Percentiles rank a stretch among this genome's conserved stretches.
These are phyloP conservation scores for Tolypocladium tropicale DNA, from an alignment of 2,329 filamentous ascomycete species.

Conservation along the genomic window DNA sequence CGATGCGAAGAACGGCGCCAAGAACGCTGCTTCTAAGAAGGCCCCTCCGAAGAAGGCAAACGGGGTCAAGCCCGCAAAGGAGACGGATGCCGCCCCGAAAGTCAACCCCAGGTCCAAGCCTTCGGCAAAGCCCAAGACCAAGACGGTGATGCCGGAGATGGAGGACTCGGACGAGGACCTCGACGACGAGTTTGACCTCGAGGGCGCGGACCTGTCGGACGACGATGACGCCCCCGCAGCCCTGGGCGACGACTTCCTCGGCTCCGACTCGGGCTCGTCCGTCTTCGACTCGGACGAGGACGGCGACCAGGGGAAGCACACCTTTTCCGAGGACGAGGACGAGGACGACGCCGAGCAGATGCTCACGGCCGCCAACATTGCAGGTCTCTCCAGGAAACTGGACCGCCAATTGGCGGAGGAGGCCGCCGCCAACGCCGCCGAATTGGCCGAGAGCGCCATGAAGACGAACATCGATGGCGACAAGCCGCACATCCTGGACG, in stretches of 20 bases:
- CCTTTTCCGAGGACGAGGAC: constrained; percentile 94
- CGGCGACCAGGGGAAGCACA: constrained; percentile 38
- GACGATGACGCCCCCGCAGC: constrained; percentile 22
- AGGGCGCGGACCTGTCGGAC: constrained; percentile 29
- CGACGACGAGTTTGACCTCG: constrained; percentile 30
- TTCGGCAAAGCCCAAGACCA: constrained; percentile 13
- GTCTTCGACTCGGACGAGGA: constrained; percentile 64
- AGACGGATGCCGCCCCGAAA: constrained; percentile 6
- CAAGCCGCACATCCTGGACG: constrained; percentile 55
- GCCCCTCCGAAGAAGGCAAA: constrained; percentile 16
- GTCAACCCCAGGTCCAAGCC: constrained; percentile 20
- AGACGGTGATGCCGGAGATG: constrained; percentile 25
- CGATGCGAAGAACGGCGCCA: constrained; percentile 11
- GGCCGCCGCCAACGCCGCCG: constrained; percentile 72
- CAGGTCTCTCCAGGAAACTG: constrained; percentile 75
- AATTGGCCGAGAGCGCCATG: constrained; percentile 74
- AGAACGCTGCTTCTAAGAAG: constrained; percentile 8
- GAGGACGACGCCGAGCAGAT: constrained; percentile 81
- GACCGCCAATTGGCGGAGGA: constrained; percentile 70
- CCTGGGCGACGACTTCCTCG: constrained; percentile 50
- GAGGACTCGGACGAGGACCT: constrained; percentile 31
- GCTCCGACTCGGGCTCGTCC: constrained; percentile 43
- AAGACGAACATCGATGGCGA: constrained; percentile 90
- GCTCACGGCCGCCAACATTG: constrained; percentile 92
- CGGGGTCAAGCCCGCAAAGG: constrained; percentile 21